Evolutionary conservation across 139 green algal genomes (phyloP).

Genomic region (Chara braunii): DNA sequence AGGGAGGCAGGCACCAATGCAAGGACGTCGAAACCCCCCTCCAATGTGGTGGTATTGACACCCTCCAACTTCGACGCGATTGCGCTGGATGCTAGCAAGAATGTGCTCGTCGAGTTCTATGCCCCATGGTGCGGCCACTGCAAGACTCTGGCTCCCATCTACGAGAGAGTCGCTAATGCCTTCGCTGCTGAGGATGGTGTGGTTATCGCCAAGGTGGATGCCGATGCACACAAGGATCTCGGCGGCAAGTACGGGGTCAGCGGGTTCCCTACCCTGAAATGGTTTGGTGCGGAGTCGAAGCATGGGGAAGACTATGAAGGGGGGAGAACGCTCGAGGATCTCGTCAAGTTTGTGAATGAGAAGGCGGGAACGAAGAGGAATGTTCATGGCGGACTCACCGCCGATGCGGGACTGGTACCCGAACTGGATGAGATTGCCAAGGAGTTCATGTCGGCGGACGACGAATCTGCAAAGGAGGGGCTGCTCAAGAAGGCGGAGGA

Average conservation of each 20-base stretch:
- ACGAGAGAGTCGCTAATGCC: not conserved
- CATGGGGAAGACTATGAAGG: not conserved
- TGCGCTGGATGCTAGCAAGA: constrained; percentile 23
- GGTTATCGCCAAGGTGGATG: constrained; percentile 15
- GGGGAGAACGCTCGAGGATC: not conserved
- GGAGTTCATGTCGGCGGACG: not conserved
- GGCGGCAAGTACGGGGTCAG: constrained; percentile 1
- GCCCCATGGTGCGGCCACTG: constrained; percentile 34
- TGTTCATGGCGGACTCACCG: not conserved
- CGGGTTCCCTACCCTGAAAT: constrained; percentile 12
- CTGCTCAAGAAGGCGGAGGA: not conserved
- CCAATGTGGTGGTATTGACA: constrained; percentile 19
- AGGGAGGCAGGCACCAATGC: constrained; percentile 10
- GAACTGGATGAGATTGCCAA: constrained; percentile 1
- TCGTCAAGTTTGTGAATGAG: constrained; percentile 9
- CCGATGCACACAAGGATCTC: not conserved
- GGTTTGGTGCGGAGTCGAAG: constrained; percentile 10
- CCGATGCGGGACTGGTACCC: constrained; percentile 1
- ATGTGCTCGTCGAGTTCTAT: constrained; percentile 42
- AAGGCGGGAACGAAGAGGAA: not conserved
- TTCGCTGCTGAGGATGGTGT: not conserved
- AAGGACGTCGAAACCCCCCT: constrained; percentile 10
- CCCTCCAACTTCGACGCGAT: constrained; percentile 26
- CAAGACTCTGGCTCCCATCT: constrained; percentile 17
- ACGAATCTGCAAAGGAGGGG: not conserved